Evolutionary conservation across 352 stramenopile species (phyloP).

Genomic region (Globisporangium iwayamae): DNA sequence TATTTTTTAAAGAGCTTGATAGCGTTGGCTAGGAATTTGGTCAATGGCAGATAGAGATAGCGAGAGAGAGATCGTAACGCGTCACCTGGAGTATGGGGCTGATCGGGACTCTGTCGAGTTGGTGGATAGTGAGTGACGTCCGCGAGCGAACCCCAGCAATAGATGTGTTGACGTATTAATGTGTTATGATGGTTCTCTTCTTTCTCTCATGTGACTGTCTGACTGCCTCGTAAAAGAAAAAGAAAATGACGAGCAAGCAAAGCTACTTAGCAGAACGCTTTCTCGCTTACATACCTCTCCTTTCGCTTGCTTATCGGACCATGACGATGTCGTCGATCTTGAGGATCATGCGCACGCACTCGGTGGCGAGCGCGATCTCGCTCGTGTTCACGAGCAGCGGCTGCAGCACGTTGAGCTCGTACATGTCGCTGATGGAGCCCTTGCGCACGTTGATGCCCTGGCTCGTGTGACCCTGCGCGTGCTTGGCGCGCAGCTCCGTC

Average conservation of each 20-base stretch:
- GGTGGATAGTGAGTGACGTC: background rate
- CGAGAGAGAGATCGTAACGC: background rate
- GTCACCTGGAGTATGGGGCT: conserved; percentile 1
- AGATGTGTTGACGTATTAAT: conserved; percentile 15
- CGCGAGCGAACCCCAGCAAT: conserved; percentile 3
- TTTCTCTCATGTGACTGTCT: background rate
- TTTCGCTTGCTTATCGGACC: conserved; percentile 73
- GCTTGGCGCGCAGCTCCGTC: conserved; percentile 93
- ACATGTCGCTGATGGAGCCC: conserved; percentile 98
- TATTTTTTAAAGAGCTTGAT: conserved; percentile 2
- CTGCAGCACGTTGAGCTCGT: conserved; percentile 98
- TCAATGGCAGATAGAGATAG: background rate
- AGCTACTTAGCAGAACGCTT: background rate
- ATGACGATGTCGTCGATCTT: conserved; percentile 99
- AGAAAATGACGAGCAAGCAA: background rate
- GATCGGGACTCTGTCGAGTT: background rate
- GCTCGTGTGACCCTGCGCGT: conserved; percentile 90
- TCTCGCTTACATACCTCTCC: background rate
- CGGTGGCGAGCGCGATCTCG: conserved; percentile 96
- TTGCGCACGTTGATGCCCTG: conserved; percentile 97
- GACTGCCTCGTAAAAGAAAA: background rate
- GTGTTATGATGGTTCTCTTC: conserved; percentile 1
- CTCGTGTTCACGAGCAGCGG: conserved; percentile 97
- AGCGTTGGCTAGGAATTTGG: background rate
- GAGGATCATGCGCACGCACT: conserved; percentile 99